These are phyloP conservation scores for Alternaria ethzedia DNA, from an alignment of 2,329 filamentous ascomycete genomes.

Conservation along the genomic window DNA sequence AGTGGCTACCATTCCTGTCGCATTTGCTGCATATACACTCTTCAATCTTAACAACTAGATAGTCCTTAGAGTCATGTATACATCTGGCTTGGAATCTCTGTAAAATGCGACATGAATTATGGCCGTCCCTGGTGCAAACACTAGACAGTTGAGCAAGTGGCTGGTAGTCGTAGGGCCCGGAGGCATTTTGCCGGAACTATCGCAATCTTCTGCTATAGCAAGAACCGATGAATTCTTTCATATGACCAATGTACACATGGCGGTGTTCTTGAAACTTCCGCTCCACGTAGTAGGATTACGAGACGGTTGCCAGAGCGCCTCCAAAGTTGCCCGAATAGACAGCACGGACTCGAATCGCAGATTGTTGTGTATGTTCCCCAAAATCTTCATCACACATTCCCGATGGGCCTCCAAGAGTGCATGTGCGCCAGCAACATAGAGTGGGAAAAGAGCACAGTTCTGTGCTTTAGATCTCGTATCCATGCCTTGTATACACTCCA, in stretches of 20 bases:
- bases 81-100: neutral
- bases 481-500: constrained; percentile 19
- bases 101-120: neutral
- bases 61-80: neutral
- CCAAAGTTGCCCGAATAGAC: constrained; percentile 11
- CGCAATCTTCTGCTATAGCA: neutral
- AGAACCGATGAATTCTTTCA: neutral
- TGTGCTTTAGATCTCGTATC: constrained; percentile 14
- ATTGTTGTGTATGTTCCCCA: constrained; percentile 15
- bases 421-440: constrained; percentile 21
- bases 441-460: constrained; percentile 22
- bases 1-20: neutral
- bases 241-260: constrained; percentile 6
- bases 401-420: constrained; percentile 5
- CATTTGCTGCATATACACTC: neutral
- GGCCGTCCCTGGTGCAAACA: neutral
- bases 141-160: neutral
- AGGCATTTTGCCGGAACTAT: neutral
- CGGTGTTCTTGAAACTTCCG: constrained; percentile 7
- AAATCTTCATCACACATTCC: constrained; percentile 3
- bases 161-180: neutral
- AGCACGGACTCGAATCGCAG: constrained; percentile 18
- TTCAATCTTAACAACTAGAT: neutral
- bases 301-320: constrained; percentile 5
- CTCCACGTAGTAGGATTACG: constrained; percentile 7